Conservation (phyloP, 768 basidiomycete species). For the Tricholoma hemisulphureum region DNA sequence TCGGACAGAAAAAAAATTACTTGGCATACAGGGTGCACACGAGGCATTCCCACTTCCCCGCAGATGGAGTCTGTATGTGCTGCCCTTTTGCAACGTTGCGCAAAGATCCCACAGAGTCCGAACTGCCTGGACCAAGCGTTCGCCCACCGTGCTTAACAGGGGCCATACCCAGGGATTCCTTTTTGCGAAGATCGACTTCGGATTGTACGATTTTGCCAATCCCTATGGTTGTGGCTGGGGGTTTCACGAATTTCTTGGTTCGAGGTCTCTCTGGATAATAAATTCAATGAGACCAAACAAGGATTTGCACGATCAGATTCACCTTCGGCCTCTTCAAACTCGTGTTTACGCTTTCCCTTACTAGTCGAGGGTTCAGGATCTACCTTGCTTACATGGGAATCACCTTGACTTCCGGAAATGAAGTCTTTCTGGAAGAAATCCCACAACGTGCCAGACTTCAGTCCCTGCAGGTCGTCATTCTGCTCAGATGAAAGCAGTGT, state of each 20-base stretch:
- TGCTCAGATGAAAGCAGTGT: conserved; percentile 48
- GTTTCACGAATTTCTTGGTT: neutral
- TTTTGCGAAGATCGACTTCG: conserved; percentile 46
- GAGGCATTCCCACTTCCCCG: conserved; percentile 48
- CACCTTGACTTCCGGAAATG: conserved; percentile 31
- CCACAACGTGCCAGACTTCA: conserved; percentile 40
- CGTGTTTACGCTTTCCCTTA: conserved; percentile 12
- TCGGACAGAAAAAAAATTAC: neutral
- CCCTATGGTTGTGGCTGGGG: conserved; percentile 16
- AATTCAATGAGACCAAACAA: neutral
- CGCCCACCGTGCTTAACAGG: conserved; percentile 27
- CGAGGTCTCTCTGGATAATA: neutral
- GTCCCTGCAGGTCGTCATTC: conserved; percentile 39
- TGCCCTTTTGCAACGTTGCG: conserved; percentile 5
- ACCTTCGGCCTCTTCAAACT: conserved; percentile 5
- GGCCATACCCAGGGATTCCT: conserved; percentile 43
- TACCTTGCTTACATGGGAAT: conserved; percentile 8
- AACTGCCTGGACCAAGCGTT: conserved; percentile 18
- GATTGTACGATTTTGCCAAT: conserved; percentile 38
- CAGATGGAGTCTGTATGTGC: neutral
- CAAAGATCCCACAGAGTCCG: conserved; percentile 5
- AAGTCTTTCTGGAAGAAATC: conserved; percentile 53
- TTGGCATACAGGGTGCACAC: conserved; percentile 63
- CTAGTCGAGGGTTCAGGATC: conserved; percentile 6
- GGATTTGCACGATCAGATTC: neutral